phyloP scores from a whole-genome alignment of 768 basidiomycete species.

The Megacollybia marginata region DNA sequence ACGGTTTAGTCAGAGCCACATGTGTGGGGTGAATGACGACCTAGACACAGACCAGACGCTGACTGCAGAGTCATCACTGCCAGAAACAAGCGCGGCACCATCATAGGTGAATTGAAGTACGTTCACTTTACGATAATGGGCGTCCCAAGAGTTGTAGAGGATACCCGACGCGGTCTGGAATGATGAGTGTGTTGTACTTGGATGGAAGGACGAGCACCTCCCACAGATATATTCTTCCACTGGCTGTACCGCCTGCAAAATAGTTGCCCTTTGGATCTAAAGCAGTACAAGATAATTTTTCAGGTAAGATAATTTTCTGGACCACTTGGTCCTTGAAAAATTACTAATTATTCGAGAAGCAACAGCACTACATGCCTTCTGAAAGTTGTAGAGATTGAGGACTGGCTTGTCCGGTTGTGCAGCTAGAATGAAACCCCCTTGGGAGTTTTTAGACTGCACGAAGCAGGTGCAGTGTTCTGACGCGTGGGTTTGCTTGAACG shows the following conservation, averaged over 20 bases:
- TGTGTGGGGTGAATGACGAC: constrained; percentile 36
- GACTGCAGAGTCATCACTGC: constrained; percentile 85
- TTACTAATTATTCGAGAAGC: not conserved
- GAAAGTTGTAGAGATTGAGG: constrained; percentile 86
- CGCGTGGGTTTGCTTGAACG: constrained; percentile 83
- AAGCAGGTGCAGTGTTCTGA: constrained; percentile 57
- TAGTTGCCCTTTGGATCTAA: constrained; percentile 66
- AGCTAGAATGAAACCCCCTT: constrained; percentile 80
- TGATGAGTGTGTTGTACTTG: constrained; percentile 1
- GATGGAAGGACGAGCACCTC: constrained; percentile 55
- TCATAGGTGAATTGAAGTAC: constrained; percentile 80
- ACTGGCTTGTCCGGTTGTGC: constrained; percentile 86
- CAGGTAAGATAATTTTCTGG: constrained; percentile 81
- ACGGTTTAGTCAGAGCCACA: constrained; percentile 8
- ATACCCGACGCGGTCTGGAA: constrained; percentile 87
- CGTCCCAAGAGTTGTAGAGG: constrained; percentile 86
- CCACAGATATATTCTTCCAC: constrained; percentile 93
- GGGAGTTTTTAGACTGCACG: constrained; percentile 58
- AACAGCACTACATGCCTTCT: constrained; percentile 52
- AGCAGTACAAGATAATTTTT: constrained; percentile 78
- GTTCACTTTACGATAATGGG: constrained; percentile 87
- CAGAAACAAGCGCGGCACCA: constrained; percentile 72
- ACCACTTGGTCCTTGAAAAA: constrained; percentile 76
- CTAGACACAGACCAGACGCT: constrained; percentile 86
- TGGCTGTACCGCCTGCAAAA: constrained; percentile 82